Percentiles rank a stretch among this genome's conserved stretches.
Evolutionary conservation across 2,329 filamentous ascomycete species (phyloP).

Genomic region (Albophoma yamanashiensis): DNA sequence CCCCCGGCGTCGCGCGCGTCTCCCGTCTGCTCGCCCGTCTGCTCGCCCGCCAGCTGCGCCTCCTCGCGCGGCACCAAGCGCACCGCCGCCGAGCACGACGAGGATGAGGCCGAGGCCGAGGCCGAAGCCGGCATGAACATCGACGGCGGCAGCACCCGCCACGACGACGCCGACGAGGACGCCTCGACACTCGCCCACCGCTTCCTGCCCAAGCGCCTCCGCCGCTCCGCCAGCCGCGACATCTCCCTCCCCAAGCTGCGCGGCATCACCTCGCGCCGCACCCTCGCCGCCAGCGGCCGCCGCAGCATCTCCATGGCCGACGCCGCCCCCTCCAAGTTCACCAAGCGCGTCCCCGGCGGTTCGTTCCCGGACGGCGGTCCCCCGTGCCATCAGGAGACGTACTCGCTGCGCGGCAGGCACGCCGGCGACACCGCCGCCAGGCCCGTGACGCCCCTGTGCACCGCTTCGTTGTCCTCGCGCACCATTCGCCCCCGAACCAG

Average conservation of each 20-base stretch:
- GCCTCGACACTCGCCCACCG: conserved; percentile 10
- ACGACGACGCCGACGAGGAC: conserved; percentile 8
- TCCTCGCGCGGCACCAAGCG: conserved; percentile 41
- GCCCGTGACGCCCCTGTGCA: neutral
- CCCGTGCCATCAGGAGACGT: neutral
- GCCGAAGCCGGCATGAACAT: conserved; percentile 7
- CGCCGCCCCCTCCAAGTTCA: conserved; percentile 8
- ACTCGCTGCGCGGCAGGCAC: conserved; percentile 1
- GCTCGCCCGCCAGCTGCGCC: conserved; percentile 15
- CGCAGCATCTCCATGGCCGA: conserved; percentile 16
- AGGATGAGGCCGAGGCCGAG: conserved; percentile 5
- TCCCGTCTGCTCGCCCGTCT: conserved; percentile 14
- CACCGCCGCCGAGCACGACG: conserved; percentile 22
- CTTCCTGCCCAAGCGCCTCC: conserved; percentile 31
- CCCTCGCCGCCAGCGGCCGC: conserved; percentile 9
- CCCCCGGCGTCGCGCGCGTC: conserved; percentile 10
- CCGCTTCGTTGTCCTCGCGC: neutral
- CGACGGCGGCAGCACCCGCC: conserved; percentile 15
- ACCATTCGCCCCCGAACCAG: neutral
- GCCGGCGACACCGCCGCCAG: neutral
- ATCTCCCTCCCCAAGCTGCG: conserved; percentile 24
- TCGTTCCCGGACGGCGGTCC: neutral
- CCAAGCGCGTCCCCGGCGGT: conserved; percentile 11
- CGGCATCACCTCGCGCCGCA: conserved; percentile 13
- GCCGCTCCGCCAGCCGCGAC: conserved; percentile 37